Base-by-base conservation (phyloP, 2,329 filamentous ascomycete genomes). In the Grosmannia serpens region DNA sequence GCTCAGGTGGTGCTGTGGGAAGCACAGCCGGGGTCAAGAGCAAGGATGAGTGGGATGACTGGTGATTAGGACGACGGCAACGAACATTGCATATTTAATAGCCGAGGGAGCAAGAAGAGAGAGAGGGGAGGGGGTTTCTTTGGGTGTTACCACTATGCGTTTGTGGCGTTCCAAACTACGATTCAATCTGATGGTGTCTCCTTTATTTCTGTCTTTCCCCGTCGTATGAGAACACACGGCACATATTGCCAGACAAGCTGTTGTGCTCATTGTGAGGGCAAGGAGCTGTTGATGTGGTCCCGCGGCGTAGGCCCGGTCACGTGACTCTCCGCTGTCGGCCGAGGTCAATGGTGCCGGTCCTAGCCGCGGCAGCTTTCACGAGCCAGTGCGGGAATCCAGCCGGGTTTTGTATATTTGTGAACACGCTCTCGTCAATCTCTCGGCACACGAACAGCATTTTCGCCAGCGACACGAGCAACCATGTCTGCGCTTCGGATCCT, bases 401-500 rank as follows among this genome's bases (percentile, higher is more conserved):
- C 13, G 35, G 35, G 5, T 17, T 38, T 38, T 24, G 46, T 13
- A 27, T 26, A 13, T 49, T 15, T 49, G 46, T 17, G 46, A 9
- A 24, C 22, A 3, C 13, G 5, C 22, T 49, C 46, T 26, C 24
- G 24, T 9, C 22, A 22, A 4, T 4, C 10, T 47, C 8, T 17
- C 11, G 44, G 44, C 44, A 26, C 8, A 47, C 33, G 8, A 47
- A 10, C 10, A 17, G 44, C 22, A 26, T 22, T 17, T 61, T 51
- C 60, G 62, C 64, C 64, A 66, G 53, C 66, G 64, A 62, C 64
- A 65, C 56, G 64, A 64, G 67, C 64, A 64, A 84, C 63, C 63
- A 85, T 85, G 82, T 83, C 82, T 67, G 77, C 81, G 58, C 74
- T 90, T 66, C 79, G 87, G 71, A 91, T 91, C 72, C 79, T 91